Evolutionary conservation across 1,284 basidiomycete genomes (phyloP).

Genomic region (Irpex sp.): DNA sequence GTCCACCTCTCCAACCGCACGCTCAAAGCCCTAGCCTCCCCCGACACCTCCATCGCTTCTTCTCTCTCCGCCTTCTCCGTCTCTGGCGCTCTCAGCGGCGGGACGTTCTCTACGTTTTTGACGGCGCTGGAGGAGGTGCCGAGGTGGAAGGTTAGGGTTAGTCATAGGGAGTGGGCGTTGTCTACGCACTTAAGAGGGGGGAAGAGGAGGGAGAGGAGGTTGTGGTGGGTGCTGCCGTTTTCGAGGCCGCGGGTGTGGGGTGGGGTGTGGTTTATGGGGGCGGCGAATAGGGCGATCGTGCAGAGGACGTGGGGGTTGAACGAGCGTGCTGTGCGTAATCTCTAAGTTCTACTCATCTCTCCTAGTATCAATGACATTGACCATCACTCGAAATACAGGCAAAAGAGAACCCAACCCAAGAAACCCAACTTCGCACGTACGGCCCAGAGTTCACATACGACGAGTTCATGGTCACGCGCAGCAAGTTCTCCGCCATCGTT

Average conservation of each 20-base stretch:
- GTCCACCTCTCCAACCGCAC: constrained; percentile 54
- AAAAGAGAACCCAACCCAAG: constrained; percentile 13
- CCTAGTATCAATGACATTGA: not conserved
- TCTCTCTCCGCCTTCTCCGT: constrained; percentile 46
- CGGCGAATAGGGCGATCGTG: constrained; percentile 64
- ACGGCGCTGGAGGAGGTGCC: constrained; percentile 47
- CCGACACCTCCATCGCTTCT: constrained; percentile 29
- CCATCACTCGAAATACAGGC: not conserved
- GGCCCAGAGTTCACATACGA: constrained; percentile 71
- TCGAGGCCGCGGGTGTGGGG: constrained; percentile 48
- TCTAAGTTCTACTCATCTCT: not conserved
- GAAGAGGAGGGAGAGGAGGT: constrained; percentile 13
- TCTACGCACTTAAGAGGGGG: constrained; percentile 45
- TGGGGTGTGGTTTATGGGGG: constrained; percentile 59
- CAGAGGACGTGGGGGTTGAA: constrained; percentile 79
- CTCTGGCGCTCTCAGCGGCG: constrained; percentile 61
- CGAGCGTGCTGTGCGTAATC: constrained; percentile 33
- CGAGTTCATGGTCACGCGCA: constrained; percentile 57
- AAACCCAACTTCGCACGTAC: constrained; percentile 37
- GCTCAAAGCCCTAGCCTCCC: constrained; percentile 34
- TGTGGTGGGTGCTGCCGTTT: constrained; percentile 47
- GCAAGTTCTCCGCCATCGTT: constrained; percentile 39
- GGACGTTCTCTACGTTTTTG: constrained; percentile 60
- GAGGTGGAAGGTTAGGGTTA: constrained; percentile 28
- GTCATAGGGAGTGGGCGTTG: constrained; percentile 43